phyloP scores from a whole-genome alignment of 441 rosid species.

The Hypseocharis bilobata region DNA sequence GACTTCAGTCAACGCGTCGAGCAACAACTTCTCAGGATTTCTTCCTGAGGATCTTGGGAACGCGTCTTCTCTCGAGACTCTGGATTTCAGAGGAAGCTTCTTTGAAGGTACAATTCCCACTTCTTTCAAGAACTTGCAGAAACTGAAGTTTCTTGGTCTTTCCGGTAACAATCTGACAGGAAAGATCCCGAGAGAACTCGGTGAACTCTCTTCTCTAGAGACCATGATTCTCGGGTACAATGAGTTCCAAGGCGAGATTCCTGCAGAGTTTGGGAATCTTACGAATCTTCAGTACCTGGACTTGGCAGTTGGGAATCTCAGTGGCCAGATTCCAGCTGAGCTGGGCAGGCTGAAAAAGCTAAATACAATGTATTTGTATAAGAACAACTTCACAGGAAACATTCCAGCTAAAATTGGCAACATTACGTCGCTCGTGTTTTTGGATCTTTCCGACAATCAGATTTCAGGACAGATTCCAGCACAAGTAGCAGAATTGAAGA shows the following conservation, averaged over 20 bases:
- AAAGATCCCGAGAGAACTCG: slow-evolving; percentile 44
- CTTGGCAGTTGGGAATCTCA: slow-evolving; percentile 55
- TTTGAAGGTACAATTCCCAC: slow-evolving; percentile 50
- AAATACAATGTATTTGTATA: slow-evolving; percentile 51
- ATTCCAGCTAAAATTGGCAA: slow-evolving; percentile 59
- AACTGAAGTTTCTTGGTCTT: slow-evolving; percentile 56
- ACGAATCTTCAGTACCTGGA: slow-evolving; percentile 53
- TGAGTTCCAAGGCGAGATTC: slow-evolving; percentile 52
- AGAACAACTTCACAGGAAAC: slow-evolving; percentile 45
- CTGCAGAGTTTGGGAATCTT: slow-evolving; percentile 57
- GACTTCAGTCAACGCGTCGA: slow-evolving; percentile 62
- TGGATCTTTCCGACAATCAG: slow-evolving; percentile 65
- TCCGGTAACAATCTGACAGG: slow-evolving; percentile 65
- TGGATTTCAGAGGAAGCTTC: slow-evolving; percentile 77
- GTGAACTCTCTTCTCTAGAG: slow-evolving; percentile 49
- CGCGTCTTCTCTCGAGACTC: slow-evolving; percentile 47
- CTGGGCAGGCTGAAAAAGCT: slow-evolving; percentile 46
- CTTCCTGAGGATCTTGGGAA: slow-evolving; percentile 79
- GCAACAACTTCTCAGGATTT: slow-evolving; percentile 73
- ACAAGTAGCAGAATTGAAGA: slow-evolving; percentile 40
- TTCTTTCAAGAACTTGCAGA: slow-evolving; percentile 48
- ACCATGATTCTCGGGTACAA: slow-evolving; percentile 63
- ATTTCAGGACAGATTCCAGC: slow-evolving; percentile 54
- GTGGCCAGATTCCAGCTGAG: slow-evolving; percentile 50
- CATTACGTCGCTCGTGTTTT: slow-evolving; percentile 37